phyloP scores from a whole-genome alignment of 2,329 filamentous ascomycete species.

The Microcyclospora pomicola region DNA sequence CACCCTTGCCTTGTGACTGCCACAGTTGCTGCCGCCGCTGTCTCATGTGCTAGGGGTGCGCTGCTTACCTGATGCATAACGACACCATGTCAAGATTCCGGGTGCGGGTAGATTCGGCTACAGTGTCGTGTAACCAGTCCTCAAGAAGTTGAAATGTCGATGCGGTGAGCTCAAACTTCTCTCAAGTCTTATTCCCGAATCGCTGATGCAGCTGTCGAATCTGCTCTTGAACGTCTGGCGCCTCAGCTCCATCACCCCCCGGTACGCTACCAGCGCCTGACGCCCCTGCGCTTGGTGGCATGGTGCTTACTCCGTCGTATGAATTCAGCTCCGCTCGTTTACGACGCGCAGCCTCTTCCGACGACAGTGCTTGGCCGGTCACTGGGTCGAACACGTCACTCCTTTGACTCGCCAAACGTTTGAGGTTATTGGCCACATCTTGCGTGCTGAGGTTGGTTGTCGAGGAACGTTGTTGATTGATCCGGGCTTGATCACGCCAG shows the following conservation, averaged over 20 bases:
- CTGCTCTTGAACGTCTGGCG: conserved; percentile 38
- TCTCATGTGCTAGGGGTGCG: too few relatives aligned
- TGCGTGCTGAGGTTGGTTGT: conserved; percentile 75
- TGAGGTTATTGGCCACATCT: conserved; percentile 87
- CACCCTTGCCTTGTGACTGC: too few relatives aligned
- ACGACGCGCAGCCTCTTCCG: conserved; percentile 37
- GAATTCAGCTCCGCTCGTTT: conserved; percentile 58
- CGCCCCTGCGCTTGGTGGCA: conserved; percentile 27
- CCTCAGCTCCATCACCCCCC: conserved; percentile 19
- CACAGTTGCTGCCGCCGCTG: too few relatives aligned
- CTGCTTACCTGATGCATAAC: too few relatives aligned
- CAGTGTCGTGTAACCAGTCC: too few relatives aligned
- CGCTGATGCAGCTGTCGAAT: conserved; percentile 19
- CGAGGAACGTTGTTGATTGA: conserved; percentile 62
- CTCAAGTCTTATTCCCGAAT: conserved; percentile 5
- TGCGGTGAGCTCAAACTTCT: background rate
- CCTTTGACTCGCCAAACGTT: conserved; percentile 80
- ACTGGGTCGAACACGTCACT: conserved; percentile 72
- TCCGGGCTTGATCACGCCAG: conserved; percentile 92
- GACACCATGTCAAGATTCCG: too few relatives aligned
- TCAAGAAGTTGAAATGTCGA: too few relatives aligned
- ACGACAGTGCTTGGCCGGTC: conserved; percentile 53
- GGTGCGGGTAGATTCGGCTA: too few relatives aligned
- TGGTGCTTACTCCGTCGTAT: conserved; percentile 41
- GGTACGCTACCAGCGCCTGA: background rate